A percentile compares a stretch with the other conserved stretches of the same genome.
phyloP scores from a whole-genome alignment of 1,284 basidiomycete species.

The Thelephora terrestris region DNA sequence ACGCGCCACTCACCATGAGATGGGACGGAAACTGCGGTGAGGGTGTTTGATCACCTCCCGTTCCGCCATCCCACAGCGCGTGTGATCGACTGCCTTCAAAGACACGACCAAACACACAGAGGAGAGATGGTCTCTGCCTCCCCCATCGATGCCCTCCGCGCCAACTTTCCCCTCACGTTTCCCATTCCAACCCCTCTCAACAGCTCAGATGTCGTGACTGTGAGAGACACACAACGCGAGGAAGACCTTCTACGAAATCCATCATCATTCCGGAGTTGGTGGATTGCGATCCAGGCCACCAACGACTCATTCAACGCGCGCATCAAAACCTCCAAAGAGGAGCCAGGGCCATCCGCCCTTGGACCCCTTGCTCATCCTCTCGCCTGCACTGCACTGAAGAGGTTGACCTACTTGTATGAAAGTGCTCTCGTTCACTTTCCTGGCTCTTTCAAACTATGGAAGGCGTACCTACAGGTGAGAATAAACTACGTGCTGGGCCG shows the following conservation, averaged over 20 bases:
- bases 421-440: constrained; percentile 85
- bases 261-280: constrained; percentile 87
- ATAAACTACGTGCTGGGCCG: constrained; percentile 84
- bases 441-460: constrained; percentile 91
- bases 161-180: constrained; percentile 71
- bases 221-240: constrained; percentile 78
- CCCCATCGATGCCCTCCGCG: constrained; percentile 42
- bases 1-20: not conserved
- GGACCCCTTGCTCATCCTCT: constrained; percentile 68
- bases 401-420: constrained; percentile 88
- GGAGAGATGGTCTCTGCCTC: constrained; percentile 6
- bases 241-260: constrained; percentile 95
- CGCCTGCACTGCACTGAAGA: constrained; percentile 69
- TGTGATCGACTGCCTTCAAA: not conserved
- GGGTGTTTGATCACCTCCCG: not conserved
- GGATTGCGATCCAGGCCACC: constrained; percentile 74
- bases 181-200: constrained; percentile 78
- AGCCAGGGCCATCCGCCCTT: constrained; percentile 42
- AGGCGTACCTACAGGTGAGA: constrained; percentile 79
- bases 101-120: not conserved
- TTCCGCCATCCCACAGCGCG: not conserved
- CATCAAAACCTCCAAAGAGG: constrained; percentile 31
- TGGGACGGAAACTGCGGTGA: not conserved
- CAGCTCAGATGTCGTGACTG: constrained; percentile 66
- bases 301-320: constrained; percentile 53